Conservation (phyloP, 139 green algal species). For the Spirogloea muscicola region DNA sequence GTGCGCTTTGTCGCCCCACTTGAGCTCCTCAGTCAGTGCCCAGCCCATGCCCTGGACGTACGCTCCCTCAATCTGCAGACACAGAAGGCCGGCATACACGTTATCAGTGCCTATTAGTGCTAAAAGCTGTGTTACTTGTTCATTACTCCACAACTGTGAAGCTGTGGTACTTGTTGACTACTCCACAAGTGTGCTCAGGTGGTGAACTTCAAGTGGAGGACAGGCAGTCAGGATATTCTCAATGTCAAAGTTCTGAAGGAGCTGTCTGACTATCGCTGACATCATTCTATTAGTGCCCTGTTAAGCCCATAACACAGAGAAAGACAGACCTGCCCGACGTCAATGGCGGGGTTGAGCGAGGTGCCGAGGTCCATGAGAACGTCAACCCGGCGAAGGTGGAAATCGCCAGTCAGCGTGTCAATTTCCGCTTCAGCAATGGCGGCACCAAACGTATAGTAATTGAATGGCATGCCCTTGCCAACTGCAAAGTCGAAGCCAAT, state of each 20-base stretch:
- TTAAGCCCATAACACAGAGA: no score
- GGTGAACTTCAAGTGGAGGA: no score
- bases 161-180: no score
- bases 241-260: no score
- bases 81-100: not conserved
- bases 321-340: constrained; percentile 91
- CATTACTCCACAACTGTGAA: no score
- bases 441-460: constrained; percentile 82
- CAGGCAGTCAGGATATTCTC: no score
- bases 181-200: no score
- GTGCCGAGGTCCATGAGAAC: constrained; percentile 92
- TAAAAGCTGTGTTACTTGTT: no score
- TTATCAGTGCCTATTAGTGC: no score
- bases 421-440: constrained; percentile 80
- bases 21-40: constrained; percentile 89
- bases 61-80: constrained; percentile 80
- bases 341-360: constrained; percentile 91
- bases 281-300: no score
- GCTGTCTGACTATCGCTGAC: no score
- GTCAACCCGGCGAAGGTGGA: constrained; percentile 71
- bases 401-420: constrained; percentile 83
- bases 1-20: constrained; percentile 82
- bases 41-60: constrained; percentile 95
- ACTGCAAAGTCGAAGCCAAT: constrained; percentile 56
- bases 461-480: constrained; percentile 74